Base-by-base conservation (phyloP, 495 filamentous ascomycete genomes). In the Halenospora varia region DNA sequence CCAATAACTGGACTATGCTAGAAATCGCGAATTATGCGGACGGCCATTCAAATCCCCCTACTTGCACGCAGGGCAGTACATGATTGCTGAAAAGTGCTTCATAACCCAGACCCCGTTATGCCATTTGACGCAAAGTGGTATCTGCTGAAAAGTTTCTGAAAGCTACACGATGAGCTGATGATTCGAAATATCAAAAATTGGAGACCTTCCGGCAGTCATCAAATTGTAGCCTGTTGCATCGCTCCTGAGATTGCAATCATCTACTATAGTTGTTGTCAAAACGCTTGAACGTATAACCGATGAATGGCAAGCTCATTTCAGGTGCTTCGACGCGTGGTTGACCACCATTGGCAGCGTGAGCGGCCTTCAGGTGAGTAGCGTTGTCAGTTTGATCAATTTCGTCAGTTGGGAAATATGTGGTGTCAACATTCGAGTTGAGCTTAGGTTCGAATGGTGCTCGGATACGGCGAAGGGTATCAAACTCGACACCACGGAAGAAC, bases 201-300 rank as follows among this genome's bases (percentile, higher is more conserved):
- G 23, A 49, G 6, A 25, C 8, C 24, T 24, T 22, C 20, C 35
- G 22, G 18, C 29, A 19, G 35, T 54, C 35, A 8, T 8, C 6
- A 17, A 15, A 17, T 9, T n/a, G 18, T 20, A 9, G 42, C 6
- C 11, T 45, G 6, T n/a, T 9, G 11, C 8, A 45, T n/a, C 17
- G 8, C 8, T 6, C 17, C 13, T 15, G 42, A 45, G 17, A 45
- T 45, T 4, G 18, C 20, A 46, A 57, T 50, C 26, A 57, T 51
- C 48, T 17, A 17, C 24, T 44, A 25, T 23, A 59, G 74, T 80
- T 80, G 62, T 87, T 89, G 75, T 96, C 93, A 73, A 98, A 98
- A 56, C 94, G 88, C 79, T 96, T 97, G 79, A 96, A 98, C 18
- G 94, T 98, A 70, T 98, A 98, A 20, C 94, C 94, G 65, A 97